Conservation (phyloP, 2,329 filamentous ascomycete species). For the Nigrospora osmanthi region DNA sequence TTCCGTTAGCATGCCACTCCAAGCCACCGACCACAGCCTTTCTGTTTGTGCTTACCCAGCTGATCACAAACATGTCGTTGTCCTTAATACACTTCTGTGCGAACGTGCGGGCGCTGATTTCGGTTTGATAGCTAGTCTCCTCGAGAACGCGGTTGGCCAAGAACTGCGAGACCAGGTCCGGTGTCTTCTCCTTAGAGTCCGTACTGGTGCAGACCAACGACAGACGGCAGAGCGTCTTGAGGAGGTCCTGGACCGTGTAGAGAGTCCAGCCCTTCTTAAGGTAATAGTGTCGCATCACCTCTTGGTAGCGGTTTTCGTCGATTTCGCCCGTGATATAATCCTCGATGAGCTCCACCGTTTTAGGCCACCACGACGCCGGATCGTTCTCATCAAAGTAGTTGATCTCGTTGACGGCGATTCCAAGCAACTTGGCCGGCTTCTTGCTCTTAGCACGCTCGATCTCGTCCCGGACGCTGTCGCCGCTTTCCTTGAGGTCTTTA, state of each 20-base stretch:
- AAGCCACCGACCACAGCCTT: too few species aligned
- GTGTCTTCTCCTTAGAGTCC: slow-evolving; percentile 88
- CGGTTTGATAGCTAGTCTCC: slow-evolving; percentile 80
- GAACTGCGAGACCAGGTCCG: slow-evolving; percentile 84
- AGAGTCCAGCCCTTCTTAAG: slow-evolving; percentile 85
- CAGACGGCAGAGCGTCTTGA: slow-evolving; percentile 73
- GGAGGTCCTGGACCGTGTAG: slow-evolving; percentile 85
- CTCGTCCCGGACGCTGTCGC: slow-evolving; percentile 63
- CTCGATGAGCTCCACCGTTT: slow-evolving; percentile 78
- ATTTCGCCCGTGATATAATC: slow-evolving; percentile 77
- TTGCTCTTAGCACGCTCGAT: slow-evolving; percentile 64
- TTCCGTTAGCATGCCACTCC: slow-evolving; percentile 19
- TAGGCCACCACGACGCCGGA: slow-evolving; percentile 69
- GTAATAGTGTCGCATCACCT: slow-evolving; percentile 86
- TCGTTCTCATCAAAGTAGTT: slow-evolving; percentile 68
- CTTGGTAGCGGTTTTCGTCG: slow-evolving; percentile 78
- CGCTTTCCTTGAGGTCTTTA: slow-evolving; percentile 73
- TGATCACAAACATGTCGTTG: slow-evolving; percentile 81
- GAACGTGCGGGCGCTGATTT: slow-evolving; percentile 84
- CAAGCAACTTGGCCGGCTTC: slow-evolving; percentile 78
- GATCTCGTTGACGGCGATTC: slow-evolving; percentile 70
- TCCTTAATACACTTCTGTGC: slow-evolving; percentile 92
- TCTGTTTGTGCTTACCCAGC: slow-evolving; percentile 62
- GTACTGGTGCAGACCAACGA: slow-evolving; percentile 76
- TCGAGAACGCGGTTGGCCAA: slow-evolving; percentile 73